Base-by-base conservation (phyloP, 495 filamentous ascomycete species). In the Neurospora sp. region DNA sequence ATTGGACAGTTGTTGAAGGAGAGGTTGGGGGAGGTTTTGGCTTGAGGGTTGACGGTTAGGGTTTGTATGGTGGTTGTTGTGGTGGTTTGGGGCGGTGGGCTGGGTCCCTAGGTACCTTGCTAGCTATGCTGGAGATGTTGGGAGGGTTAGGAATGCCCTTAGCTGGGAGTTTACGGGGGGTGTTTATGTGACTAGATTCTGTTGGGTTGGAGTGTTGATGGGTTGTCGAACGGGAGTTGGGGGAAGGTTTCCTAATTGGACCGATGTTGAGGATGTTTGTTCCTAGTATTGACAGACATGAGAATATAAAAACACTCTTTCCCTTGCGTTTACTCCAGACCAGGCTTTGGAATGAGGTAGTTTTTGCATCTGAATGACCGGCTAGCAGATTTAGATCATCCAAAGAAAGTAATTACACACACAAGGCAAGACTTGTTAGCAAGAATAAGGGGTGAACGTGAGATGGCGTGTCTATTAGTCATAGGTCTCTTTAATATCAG, bases 1-100 rank as follows among this genome's bases (percentile, higher is more conserved):
- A 78, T 80, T 40, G 69, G 37, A 37, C 65, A 41, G 44, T 41
- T 80, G 10, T 45, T 78, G 69, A 78, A 71, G 74, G 71, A 75
- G 74, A 78, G 72, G 74, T 39, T 80, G 27, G 75, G 3, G 8
- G 53, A 41, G 69, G 53, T 8, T 35, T 17, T 61, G 53, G 27
- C 53, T 53, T 53, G 42, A 22, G 12, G 27, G 27, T 27, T 27
- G 27, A 27, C 2, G 27, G 27, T 27, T 27, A 27, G 27, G 27
- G 27, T 27, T 27, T 27, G 27, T 27, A 27, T 27, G 27, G 27
- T 27, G 27, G 27, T 27, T 27, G 27, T 27, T 27, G 27, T 27
- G 27, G 2, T 20, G 44, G 44, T 22, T 48, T 10, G 44, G n/a
- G n/a, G 2, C 9, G 44, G n/a, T 44, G 16, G 16, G 41, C 41